Evolutionary conservation across 2,329 filamentous ascomycete species (phyloP), one percentile per base, ranked within the genome.

Genomic region (Alternaria gansuensis): DNA sequence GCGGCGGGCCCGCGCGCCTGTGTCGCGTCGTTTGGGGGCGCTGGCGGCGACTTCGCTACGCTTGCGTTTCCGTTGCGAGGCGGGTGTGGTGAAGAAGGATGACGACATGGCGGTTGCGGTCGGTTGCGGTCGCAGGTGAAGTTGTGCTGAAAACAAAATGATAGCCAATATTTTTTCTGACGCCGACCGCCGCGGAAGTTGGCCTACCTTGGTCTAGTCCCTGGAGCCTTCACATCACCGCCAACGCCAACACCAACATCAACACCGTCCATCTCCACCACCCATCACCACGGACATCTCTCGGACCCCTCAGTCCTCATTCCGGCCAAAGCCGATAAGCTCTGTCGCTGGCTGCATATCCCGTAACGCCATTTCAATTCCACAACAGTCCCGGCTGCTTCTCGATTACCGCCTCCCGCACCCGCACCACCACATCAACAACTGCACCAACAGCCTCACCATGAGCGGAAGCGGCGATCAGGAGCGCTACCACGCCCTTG

Each of bases 31-130:
- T 77, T 88, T 88, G 2, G 87, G 84, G 5, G 78, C 78, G 50
- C 87, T 83, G 26, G 84, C 83, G 6, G 82, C 73, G 61, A 65
- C 61, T 49, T 80, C 72, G 36, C 75, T 57, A 58, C 93, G 86
- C 84, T 98, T 98, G 71, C 95, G 85, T 85, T 98, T 98, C 82
- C 91, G 92, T 74, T 94, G 90, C 50, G 90, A 90, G 39, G 90
- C 90, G 5, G 95, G 93, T 37, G 90, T 83, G 51, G 93, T 97
- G 80, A 99, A 99, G 80, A 98, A 99, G 37, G 93, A 97, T 71
- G 94, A 96, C 73, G 94, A 96, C 75, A 77, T 77, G 50, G 66
- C 57, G 62, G 54, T 31, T 46, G 59, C 40, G n/a, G 36, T 21
- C 17, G 57, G 24, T 48, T 41, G 28, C 17, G 21, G 48, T 37